Percentiles rank a stretch among this genome's conserved stretches.
phyloP scores from a whole-genome alignment of 1,284 basidiomycete genomes.

The Butyriboletus appendiculatus region DNA sequence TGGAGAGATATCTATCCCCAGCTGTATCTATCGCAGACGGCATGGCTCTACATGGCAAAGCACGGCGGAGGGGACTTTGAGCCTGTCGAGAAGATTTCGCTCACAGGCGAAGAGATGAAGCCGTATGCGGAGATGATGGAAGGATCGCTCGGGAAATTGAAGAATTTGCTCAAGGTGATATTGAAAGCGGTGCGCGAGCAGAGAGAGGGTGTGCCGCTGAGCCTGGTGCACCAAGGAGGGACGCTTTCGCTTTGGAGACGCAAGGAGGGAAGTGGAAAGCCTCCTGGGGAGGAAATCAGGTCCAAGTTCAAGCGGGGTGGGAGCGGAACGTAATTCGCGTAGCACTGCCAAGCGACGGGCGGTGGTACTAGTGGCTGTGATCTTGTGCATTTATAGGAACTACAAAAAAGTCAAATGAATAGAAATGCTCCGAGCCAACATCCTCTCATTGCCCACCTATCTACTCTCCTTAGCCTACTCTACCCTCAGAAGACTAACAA shows the following conservation, averaged over 20 bases:
- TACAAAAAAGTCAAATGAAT: background rate
- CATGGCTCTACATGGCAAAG: conserved; percentile 37
- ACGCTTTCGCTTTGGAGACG: conserved; percentile 28
- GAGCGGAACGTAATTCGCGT: background rate
- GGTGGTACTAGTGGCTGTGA: conserved; percentile 16
- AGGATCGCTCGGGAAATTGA: conserved; percentile 26
- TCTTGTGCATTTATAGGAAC: background rate
- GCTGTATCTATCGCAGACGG: conserved; percentile 43
- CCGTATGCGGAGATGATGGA: conserved; percentile 23
- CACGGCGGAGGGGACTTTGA: conserved; percentile 37
- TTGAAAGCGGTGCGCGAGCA: conserved; percentile 29
- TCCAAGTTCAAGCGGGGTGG: conserved; percentile 17
- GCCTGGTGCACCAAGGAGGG: conserved; percentile 24
- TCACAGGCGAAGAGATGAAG: conserved; percentile 28
- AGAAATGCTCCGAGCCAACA: background rate
- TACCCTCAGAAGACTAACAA: conserved; percentile 1
- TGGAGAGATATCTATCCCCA: conserved; percentile 45
- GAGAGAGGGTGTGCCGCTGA: conserved; percentile 29
- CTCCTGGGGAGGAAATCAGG: conserved; percentile 19
- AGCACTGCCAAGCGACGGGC: background rate
- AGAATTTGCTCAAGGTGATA: conserved; percentile 25
- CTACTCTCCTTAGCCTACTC: conserved; percentile 2
- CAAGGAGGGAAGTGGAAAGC: conserved; percentile 25
- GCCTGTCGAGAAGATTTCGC: conserved; percentile 29
- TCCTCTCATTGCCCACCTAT: background rate